These are phyloP conservation scores for Dactylellina cionopaga DNA, from an alignment of 2,329 filamentous ascomycete species.

Conservation along the genomic window DNA sequence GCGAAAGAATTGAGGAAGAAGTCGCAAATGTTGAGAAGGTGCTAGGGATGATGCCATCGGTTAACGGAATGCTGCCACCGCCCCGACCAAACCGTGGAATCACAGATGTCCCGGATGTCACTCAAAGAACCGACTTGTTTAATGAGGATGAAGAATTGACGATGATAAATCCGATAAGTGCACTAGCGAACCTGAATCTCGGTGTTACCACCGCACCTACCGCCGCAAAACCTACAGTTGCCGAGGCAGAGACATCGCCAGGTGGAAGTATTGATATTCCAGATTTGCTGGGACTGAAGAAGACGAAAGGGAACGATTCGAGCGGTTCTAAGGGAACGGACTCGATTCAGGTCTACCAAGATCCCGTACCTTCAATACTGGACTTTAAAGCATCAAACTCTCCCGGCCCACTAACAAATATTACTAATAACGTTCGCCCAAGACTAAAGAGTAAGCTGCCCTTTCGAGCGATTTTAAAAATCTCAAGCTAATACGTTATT, in stretches of 20 bases:
- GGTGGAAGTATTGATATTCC: conserved; percentile 42
- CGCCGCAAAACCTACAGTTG: conserved; percentile 29
- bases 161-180: conserved; percentile 55
- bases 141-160: conserved; percentile 56
- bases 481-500: neutral
- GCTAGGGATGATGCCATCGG: conserved; percentile 55
- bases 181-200: conserved; percentile 46
- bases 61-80: conserved; percentile 53
- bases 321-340: conserved; percentile 46
- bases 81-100: conserved; percentile 48
- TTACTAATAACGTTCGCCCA: conserved; percentile 36
- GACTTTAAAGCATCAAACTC: conserved; percentile 19
- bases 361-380: conserved; percentile 58
- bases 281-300: conserved; percentile 37
- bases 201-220: neutral
- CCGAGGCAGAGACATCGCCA: conserved; percentile 11
- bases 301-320: conserved; percentile 27
- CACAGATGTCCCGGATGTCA: conserved; percentile 40
- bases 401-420: conserved; percentile 39
- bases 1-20: conserved; percentile 55
- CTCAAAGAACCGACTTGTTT: conserved; percentile 45
- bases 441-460: conserved; percentile 32
- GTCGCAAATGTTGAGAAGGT: conserved; percentile 58
- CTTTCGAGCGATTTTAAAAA: neutral
- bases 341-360: conserved; percentile 56